Base-by-base conservation (phyloP, 176 grass and related monocot species). In the Carex pumila region DNA sequence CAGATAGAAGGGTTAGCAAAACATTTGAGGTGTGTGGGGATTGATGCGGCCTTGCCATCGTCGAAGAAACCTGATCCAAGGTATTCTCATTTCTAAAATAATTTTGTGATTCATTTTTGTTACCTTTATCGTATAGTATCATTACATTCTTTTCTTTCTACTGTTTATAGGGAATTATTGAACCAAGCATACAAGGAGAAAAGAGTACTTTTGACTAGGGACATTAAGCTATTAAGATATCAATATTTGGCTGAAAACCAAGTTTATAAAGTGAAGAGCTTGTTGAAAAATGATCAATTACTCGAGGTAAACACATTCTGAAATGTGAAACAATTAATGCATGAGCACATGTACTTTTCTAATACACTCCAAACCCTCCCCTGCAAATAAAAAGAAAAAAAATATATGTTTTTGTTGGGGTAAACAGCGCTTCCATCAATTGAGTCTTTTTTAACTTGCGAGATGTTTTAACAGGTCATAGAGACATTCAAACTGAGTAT, bases 1-100 rank as follows among this genome's bases (percentile, higher is more conserved):
- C 86, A 99, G 93, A 88, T 99, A 37, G 93, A 99, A 89, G 96
- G 96, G 65, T 87, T 99, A 80, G 96, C 91, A 65, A 99, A 95
- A 83, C 89, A 95, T 83, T 88, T 99, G 68, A 86, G 96, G 80
- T 95, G 96, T 89, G 93, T 99, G 86, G 96, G 96, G 57, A 88
- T 99, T 47, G 93, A 99, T 90, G 96, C 96, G 78, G 96, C 96
- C 58, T 85, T 79, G 63, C 88, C 91, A 87, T 90, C 83, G 82
- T 90, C 76, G 72, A 95, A 62, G 80, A 99, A 95, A 86, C 93
- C 93, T 86, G 91, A 99, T 73, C 93, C 89, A 79, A 95, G 96
- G 96, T 95, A 52, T 88, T 71, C 19, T 45, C 39, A 71, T 56
- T 68, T 89, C 15, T 7, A 37, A 60, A 18, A 9, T 47, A 30